Conservation (phyloP, 2,329 filamentous ascomycete species). For the Bipolaris gigantea region DNA sequence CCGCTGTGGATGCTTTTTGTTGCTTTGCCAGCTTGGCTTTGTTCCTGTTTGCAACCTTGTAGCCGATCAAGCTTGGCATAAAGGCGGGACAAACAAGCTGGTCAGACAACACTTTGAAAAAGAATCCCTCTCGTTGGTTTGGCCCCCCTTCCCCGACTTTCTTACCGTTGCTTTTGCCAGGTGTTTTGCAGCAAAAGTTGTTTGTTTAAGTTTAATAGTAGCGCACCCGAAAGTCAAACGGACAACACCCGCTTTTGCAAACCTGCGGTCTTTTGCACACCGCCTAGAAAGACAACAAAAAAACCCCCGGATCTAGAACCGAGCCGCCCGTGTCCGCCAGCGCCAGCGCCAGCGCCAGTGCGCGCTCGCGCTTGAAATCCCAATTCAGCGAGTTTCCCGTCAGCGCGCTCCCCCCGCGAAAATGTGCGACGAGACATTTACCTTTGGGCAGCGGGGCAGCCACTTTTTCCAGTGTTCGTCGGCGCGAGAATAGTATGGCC, state of each 20-base stretch:
- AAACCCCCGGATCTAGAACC: neutral
- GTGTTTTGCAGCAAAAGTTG: too few relatives aligned
- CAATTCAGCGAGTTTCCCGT: neutral
- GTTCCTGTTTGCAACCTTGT: conserved; percentile 39
- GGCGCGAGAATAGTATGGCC: conserved; percentile 30
- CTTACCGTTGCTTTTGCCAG: neutral
- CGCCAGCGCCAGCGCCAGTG: too few relatives aligned
- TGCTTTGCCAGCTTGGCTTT: conserved; percentile 3
- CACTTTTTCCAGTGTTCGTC: conserved; percentile 41
- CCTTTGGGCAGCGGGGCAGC: conserved; percentile 41
- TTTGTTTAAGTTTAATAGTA: conserved; percentile 1
- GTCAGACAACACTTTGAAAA: too few relatives aligned
- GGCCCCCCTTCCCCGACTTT: neutral
- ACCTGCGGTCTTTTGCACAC: neutral
- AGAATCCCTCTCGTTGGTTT: neutral
- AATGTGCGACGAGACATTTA: conserved; percentile 40
- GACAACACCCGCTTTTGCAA: too few relatives aligned
- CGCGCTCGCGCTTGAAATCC: too few relatives aligned
- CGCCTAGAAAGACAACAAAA: neutral
- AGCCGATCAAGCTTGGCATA: conserved; percentile 35
- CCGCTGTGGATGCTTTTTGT: too few relatives aligned
- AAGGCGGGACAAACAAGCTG: conserved; percentile 7
- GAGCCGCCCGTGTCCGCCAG: too few relatives aligned
- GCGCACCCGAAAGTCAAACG: neutral
- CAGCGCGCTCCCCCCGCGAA: neutral